Base-by-base conservation (phyloP, 2,329 filamentous ascomycete genomes). In the Beauveria brongniartii region DNA sequence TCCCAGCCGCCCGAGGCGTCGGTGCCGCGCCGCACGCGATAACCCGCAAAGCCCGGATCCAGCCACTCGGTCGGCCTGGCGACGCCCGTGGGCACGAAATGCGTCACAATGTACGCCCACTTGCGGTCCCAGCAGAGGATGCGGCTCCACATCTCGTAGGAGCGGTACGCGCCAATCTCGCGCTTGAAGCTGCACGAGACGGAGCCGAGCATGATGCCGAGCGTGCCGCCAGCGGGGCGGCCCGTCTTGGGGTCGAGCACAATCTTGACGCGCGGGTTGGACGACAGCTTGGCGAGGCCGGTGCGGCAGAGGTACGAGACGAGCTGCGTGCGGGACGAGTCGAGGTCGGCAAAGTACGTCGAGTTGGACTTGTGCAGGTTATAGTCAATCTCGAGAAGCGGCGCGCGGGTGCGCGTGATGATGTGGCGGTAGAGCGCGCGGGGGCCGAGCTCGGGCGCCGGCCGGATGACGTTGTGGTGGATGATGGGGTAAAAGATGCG, bases 281-380 rank as follows among this genome's bases (percentile, higher is more conserved):
- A 69, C 52, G 78, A 75, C 18, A 84, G 72, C 20, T 72, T 75
- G 46, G 78, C 75, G 69, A 88, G 78, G 1, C 85, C 85, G 0
- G 82, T 80, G 22, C 80, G 82, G 58, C 88, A 77, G 2, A 92
- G 76, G 65, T 86, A 84, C 54, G 86, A 88, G 58, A 95, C 85
- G 9, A 94, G 83, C 65, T 95, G 90, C 0, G 89, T 89, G 61
- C 94, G 89, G 44, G 88, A 85, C 63, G 93, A 83, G 74, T 96
- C 92, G 65, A 95, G 85, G 73, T 96, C 91, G 65, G 86, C 79
- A 71, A 96, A 96, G 78, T 95, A 96, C 34, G 92, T 96, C 67
- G 83, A 85, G 77, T 92, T 91, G 64, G 86, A 87, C 72, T 92
- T 92, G 80, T 93, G 89, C 48, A 91, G 70, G 76, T 94, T 93